Conservation (phyloP, 208 protist genomes). For the Trypanosoma boissoni region DNA sequence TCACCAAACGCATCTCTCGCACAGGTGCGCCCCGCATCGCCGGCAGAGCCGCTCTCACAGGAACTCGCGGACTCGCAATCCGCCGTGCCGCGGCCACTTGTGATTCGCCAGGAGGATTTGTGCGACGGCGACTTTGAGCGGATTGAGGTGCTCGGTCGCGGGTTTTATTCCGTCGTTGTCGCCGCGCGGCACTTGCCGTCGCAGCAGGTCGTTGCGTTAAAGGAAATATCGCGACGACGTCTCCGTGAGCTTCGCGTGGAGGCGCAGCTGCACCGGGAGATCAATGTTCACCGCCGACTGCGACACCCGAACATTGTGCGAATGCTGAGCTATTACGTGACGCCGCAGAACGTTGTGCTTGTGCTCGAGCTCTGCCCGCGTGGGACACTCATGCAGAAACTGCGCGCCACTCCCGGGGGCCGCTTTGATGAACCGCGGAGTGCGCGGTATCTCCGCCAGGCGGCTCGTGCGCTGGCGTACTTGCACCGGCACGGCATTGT, state of each 20-base stretch:
- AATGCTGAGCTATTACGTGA: constrained; percentile 79
- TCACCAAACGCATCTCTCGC: constrained; percentile 1
- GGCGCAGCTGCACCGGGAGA: constrained; percentile 69
- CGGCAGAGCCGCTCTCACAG: not conserved
- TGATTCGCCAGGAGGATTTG: constrained; percentile 56
- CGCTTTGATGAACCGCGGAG: constrained; percentile 46
- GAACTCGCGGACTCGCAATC: not conserved
- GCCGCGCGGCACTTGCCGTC: constrained; percentile 62
- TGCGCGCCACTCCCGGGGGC: constrained; percentile 27
- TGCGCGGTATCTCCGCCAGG: constrained; percentile 62
- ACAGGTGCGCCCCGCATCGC: not conserved
- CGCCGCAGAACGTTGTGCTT: constrained; percentile 41
- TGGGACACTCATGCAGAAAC: constrained; percentile 53
- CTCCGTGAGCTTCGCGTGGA: constrained; percentile 33
- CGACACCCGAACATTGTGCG: constrained; percentile 83
- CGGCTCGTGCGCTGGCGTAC: constrained; percentile 61
- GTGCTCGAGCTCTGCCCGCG: constrained; percentile 72
- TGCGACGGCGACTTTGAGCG: constrained; percentile 58
- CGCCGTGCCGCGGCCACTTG: constrained; percentile 3
- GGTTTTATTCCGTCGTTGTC: constrained; percentile 74
- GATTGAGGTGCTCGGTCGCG: constrained; percentile 57
- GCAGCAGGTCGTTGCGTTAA: constrained; percentile 59
- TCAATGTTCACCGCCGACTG: constrained; percentile 79
- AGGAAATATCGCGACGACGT: constrained; percentile 49
- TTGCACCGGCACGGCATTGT: constrained; percentile 70